phyloP scores from a whole-genome alignment of 805 yeast genomes.

The Nakazawaea wickerhamii region DNA sequence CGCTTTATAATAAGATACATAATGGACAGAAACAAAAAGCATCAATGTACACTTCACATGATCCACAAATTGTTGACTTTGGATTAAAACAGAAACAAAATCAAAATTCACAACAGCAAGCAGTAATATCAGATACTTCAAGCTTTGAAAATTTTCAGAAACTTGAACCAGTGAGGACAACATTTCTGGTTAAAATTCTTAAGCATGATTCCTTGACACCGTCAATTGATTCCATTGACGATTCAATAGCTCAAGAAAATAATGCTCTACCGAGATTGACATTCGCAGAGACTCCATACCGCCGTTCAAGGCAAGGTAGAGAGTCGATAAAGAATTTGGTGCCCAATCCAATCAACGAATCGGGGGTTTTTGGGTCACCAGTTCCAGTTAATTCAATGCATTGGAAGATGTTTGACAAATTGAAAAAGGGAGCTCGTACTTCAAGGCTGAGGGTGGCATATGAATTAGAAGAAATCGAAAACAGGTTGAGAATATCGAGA shows the following conservation, averaged over 20 bases:
- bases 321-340: not conserved
- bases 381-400: slow-evolving; percentile 17
- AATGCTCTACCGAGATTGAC: not conserved
- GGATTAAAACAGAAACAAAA: no score
- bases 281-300: not conserved
- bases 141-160: no score
- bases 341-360: slow-evolving; percentile 7
- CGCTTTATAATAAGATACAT: not conserved
- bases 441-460: slow-evolving; percentile 18
- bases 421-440: slow-evolving; percentile 21
- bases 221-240: not conserved
- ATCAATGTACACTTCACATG: not conserved
- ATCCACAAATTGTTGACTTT: no score
- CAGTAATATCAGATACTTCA: no score
- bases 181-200: not conserved
- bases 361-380: slow-evolving; percentile 11
- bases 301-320: not conserved
- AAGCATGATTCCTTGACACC: not conserved
- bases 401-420: slow-evolving; percentile 16
- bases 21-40: not conserved
- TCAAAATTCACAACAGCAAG: no score
- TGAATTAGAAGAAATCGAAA: slow-evolving; percentile 18
- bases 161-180: no score
- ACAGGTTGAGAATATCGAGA: slow-evolving; percentile 19
- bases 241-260: not conserved